phyloP scores from a whole-genome alignment of 2,329 filamentous ascomycete species.

The Tolypocladium cylindrosporum region DNA sequence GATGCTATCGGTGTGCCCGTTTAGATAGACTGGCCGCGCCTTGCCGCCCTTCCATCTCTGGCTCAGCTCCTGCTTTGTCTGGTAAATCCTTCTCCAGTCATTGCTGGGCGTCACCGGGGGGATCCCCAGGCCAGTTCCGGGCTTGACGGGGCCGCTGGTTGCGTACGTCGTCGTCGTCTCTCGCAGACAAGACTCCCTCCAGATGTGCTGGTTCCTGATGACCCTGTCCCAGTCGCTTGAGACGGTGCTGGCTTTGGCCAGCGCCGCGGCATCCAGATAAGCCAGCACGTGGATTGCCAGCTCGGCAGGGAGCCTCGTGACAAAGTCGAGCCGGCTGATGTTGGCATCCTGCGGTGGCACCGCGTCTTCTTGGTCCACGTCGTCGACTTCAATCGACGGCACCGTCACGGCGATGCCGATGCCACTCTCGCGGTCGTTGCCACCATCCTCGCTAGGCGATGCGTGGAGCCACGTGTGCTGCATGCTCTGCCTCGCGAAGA shows the following conservation, averaged over 20 bases:
- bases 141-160: slow-evolving; percentile 39
- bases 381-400: slow-evolving; percentile 26
- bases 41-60: slow-evolving; percentile 70
- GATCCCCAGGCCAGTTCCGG: slow-evolving; percentile 47
- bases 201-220: slow-evolving; percentile 46
- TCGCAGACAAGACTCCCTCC: slow-evolving; percentile 52
- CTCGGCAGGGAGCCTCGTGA: slow-evolving; percentile 44
- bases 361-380: slow-evolving; percentile 20
- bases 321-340: slow-evolving; percentile 49
- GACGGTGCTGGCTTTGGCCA: slow-evolving; percentile 39
- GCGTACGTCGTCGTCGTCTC: slow-evolving; percentile 53
- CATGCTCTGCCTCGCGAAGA: slow-evolving; percentile 22
- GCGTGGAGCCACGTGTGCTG: slow-evolving; percentile 33
- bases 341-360: slow-evolving; percentile 22
- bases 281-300: slow-evolving; percentile 49
- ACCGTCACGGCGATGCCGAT: slow-evolving; percentile 49
- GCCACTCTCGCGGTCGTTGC: slow-evolving; percentile 52
- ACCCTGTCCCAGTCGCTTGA: slow-evolving; percentile 39
- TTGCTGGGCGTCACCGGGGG: slow-evolving; percentile 48
- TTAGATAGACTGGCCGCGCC: slow-evolving; percentile 76
- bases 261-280: slow-evolving; percentile 41
- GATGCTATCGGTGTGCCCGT: slow-evolving; percentile 90
- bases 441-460: slow-evolving; percentile 28
- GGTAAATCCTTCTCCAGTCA: slow-evolving; percentile 81
- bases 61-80: slow-evolving; percentile 65